Base-by-base conservation (phyloP, 2,329 filamentous ascomycete genomes). In the Hypocrella siamensis region DNA sequence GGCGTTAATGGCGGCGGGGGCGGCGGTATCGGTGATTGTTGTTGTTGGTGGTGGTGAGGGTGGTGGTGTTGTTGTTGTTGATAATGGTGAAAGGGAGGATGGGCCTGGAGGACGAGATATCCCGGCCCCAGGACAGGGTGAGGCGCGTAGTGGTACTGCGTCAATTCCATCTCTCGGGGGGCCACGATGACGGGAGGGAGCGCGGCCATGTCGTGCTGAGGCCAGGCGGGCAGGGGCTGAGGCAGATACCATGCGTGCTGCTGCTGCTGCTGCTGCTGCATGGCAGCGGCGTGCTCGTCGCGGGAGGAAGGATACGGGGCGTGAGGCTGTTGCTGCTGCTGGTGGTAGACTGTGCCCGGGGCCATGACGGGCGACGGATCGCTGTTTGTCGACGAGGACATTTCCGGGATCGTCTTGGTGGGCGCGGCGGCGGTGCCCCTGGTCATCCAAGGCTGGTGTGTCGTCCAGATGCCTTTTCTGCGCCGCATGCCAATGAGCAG, bases 391-490 rank as follows among this genome's bases (percentile, higher is more conserved):
- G 35, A 27, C 19, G 35, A 30, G 3, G 30, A 30, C 32, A 37
- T 32, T 19, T 33, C 32, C 6, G 32, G 31, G 3, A 26, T 27
- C 18, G 19, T 32, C 17, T 33, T 30, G 6, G 32, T 31, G 3
- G 26, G 22, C 18, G 19, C 12, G 11, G 15, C 25, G 8, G 32
- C 30, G 11, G 26, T 16, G 14, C 24, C 22, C 18, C 17, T 32
- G 7, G 26, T 10, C 32, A 30, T 32, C 30, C 32, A 34, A 12
- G 30, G 8, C 18, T 32, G 35, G 12, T 34, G 32, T 4, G 30
- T 37, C 19, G 35, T 37, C 35, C 35, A 37, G 15, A 37, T 31
- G 14, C 35, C 35, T 17, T 37, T 34, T 18, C 17, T 34, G 26
- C 27, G 29, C 19, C 35, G 27, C 22, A 37, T 37, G 18, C 35